Evolutionary conservation across 1,284 basidiomycete genomes (phyloP).

Genomic region (Tremellales sp.): DNA sequence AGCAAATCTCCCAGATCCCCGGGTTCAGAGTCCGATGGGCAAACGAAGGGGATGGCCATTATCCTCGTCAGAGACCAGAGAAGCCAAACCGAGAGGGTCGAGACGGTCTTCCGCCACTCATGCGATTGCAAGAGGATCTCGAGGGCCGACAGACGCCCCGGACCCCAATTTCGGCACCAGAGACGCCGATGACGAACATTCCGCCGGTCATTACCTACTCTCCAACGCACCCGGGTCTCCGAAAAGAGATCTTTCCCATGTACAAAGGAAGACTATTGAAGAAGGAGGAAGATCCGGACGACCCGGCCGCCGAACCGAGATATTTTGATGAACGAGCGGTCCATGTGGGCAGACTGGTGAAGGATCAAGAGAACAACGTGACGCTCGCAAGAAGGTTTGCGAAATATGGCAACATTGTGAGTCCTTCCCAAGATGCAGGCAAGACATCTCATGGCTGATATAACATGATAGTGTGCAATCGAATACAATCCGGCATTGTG

Average conservation of each 20-base stretch:
- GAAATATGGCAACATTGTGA: constrained; percentile 36
- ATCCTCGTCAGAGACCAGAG: neutral
- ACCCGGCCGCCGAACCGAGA: constrained; percentile 5
- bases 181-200: neutral
- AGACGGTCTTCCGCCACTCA: constrained; percentile 1
- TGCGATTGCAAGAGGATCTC: constrained; percentile 7
- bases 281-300: constrained; percentile 7
- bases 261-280: constrained; percentile 26
- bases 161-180: neutral
- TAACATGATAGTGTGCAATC: constrained; percentile 16
- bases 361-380: constrained; percentile 22
- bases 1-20: constrained; percentile 26
- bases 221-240: constrained; percentile 6
- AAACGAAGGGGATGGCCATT: constrained; percentile 16
- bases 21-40: constrained; percentile 27
- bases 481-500: constrained; percentile 24
- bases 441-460: neutral
- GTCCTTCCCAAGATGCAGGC: constrained; percentile 2
- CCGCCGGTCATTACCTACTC: neutral
- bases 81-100: neutral
- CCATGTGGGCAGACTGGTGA: constrained; percentile 30
- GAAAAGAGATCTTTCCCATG: constrained; percentile 14
- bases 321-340: constrained; percentile 35
- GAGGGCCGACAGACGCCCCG: neutral
- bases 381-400: constrained; percentile 28